Conservation (phyloP, 176 grass and related monocot species). For the Avena eriantha region DNA sequence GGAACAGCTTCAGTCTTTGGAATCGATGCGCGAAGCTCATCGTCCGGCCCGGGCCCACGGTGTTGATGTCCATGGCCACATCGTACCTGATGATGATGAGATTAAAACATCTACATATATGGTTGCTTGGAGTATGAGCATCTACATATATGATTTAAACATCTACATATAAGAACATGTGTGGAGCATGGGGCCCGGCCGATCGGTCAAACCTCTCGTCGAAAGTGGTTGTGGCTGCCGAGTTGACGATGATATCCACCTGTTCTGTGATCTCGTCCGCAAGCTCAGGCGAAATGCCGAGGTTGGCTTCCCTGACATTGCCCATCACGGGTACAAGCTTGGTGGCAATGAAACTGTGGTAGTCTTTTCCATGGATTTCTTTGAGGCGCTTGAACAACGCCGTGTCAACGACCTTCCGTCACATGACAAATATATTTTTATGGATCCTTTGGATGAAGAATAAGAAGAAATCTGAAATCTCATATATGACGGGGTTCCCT, state of each 20-base stretch:
- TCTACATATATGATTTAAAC: too few species aligned
- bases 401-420: slow-evolving; percentile 66
- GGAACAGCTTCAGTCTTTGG: slow-evolving; percentile 68
- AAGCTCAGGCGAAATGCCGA: slow-evolving; percentile 66
- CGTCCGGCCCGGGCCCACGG: slow-evolving; percentile 72
- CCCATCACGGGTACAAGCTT: slow-evolving; percentile 82
- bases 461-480: too few species aligned
- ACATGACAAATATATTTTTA: too few species aligned
- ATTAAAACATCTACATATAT: too few species aligned
- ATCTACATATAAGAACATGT: too few species aligned
- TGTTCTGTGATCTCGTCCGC: slow-evolving; percentile 57
- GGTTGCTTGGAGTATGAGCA: too few species aligned
- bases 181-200: too few species aligned
- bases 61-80: slow-evolving; percentile 86
- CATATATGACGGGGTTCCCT: too few species aligned
- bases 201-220: slow-evolving; percentile 89
- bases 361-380: slow-evolving; percentile 73
- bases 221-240: slow-evolving; percentile 80
- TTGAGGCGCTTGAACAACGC: slow-evolving; percentile 68
- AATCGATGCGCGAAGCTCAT: slow-evolving; percentile 87
- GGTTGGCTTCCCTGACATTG: slow-evolving; percentile 64
- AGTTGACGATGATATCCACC: slow-evolving; percentile 80
- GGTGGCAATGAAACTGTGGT: slow-evolving; percentile 55
- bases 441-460: too few species aligned
- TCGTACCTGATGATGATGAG: slow-evolving; percentile 81